These are phyloP conservation scores for Candida manassasensis DNA, from an alignment of 805 yeast genomes.

Conservation along the genomic window DNA sequence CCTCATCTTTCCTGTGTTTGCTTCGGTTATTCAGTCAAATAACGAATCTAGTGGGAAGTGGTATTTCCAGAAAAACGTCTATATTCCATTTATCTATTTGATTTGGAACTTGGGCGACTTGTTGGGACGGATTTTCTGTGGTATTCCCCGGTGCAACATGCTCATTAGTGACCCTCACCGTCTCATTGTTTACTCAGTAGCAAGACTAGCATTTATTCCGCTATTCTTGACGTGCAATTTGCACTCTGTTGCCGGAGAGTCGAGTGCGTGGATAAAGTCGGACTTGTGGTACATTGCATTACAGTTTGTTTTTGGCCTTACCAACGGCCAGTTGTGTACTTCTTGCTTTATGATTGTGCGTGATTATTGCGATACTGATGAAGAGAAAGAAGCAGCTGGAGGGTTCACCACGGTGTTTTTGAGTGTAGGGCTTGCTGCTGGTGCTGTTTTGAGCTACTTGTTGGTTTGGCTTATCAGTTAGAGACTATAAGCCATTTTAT, in stretches of 20 bases:
- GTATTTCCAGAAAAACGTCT: constrained; percentile 46
- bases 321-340: constrained; percentile 83
- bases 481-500: no score
- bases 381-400: constrained; percentile 87
- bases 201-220: constrained; percentile 62
- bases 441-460: constrained; percentile 71
- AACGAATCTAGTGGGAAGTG: constrained; percentile 24
- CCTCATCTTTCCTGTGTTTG: constrained; percentile 84
- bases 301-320: constrained; percentile 77
- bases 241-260: constrained; percentile 25
- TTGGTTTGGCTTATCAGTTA: constrained; percentile 41
- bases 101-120: constrained; percentile 91
- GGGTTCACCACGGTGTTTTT: constrained; percentile 83
- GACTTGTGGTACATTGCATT: constrained; percentile 64
- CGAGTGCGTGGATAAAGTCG: constrained; percentile 42
- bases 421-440: constrained; percentile 72
- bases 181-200: constrained; percentile 51
- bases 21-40: constrained; percentile 58
- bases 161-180: constrained; percentile 37
- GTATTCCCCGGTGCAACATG: constrained; percentile 36
- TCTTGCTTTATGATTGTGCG: constrained; percentile 77
- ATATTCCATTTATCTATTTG: constrained; percentile 71
- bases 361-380: constrained; percentile 50
- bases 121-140: constrained; percentile 68
- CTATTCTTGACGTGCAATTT: constrained; percentile 66